These are phyloP conservation scores for Fusarium xylarioides DNA, from an alignment of 2,329 filamentous ascomycete genomes.

Conservation along the genomic window DNA sequence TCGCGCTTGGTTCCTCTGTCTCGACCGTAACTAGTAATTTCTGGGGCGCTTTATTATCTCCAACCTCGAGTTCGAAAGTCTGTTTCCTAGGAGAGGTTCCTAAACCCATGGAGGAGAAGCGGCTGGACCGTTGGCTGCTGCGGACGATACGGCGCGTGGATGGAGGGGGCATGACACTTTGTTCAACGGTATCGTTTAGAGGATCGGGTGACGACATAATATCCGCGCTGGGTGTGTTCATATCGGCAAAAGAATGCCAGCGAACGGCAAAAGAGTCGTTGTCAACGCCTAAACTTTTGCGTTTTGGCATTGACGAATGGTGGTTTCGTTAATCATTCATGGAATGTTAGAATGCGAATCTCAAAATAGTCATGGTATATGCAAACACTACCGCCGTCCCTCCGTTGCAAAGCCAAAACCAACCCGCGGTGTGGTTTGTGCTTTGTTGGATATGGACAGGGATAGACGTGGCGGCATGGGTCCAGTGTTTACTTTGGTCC, in stretches of 20 bases:
- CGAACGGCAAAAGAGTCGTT: conserved; percentile 46
- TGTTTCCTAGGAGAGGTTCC: conserved; percentile 62
- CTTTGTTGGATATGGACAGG: conserved; percentile 23
- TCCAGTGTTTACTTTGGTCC: conserved; percentile 45
- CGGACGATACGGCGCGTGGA: conserved; percentile 55
- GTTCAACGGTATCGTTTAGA: conserved; percentile 52
- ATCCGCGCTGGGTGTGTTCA: conserved; percentile 52
- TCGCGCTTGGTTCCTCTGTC: conserved; percentile 53
- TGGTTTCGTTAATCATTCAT: conserved; percentile 30
- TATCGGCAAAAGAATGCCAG: conserved; percentile 49
- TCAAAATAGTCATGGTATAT: conserved; percentile 8
- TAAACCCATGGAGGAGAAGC: conserved; percentile 48
- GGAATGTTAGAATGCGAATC: conserved; percentile 30
- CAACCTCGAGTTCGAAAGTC: conserved; percentile 66
- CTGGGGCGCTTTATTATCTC: conserved; percentile 59
- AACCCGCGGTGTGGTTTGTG: conserved; percentile 27
- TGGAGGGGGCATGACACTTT: conserved; percentile 48
- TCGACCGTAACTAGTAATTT: conserved; percentile 65
- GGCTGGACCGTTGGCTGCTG: conserved; percentile 55
- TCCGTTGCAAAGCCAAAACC: conserved; percentile 12
- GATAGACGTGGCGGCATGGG: conserved; percentile 27
- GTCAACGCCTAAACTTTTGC: conserved; percentile 36
- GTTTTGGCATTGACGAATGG: conserved; percentile 45
- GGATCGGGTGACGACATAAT: conserved; percentile 63
- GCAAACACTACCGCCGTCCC: conserved; percentile 13